Conservation (phyloP, 148 eudicot genomes). For the Diospyros kaki region DNA sequence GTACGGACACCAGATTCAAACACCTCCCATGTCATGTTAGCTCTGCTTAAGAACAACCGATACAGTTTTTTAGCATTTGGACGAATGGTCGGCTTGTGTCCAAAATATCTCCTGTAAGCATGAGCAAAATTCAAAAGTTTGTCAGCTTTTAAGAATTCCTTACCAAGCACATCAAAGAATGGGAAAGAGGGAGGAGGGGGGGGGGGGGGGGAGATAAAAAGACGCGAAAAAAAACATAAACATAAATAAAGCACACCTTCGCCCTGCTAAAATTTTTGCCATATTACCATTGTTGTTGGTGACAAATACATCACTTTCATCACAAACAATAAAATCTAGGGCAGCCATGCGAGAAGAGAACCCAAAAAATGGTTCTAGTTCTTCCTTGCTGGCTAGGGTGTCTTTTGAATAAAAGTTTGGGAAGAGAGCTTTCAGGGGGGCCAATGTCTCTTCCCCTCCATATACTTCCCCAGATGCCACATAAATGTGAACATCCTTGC, state of each 20-base stretch:
- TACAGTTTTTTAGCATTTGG: conserved; percentile 89
- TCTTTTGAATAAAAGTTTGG: conserved; percentile 91
- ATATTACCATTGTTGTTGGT: conserved; percentile 97
- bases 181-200: background rate
- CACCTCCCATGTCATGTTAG: conserved; percentile 88
- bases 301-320: conserved; percentile 96
- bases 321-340: conserved; percentile 90
- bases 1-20: conserved; percentile 59
- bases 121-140: background rate
- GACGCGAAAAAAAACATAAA: background rate
- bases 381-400: conserved; percentile 77
- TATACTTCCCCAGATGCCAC: conserved; percentile 98
- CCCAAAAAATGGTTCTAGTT: conserved; percentile 63
- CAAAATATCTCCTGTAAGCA: conserved; percentile 80
- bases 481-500: conserved; percentile 73
- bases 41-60: conserved; percentile 52
- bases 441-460: conserved; percentile 83
- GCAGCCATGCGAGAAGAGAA: conserved; percentile 99
- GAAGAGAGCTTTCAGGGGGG: conserved; percentile 83
- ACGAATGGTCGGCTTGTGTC: conserved; percentile 95
- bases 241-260: conserved; percentile 49
- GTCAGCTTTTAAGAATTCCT: background rate
- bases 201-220: no score
- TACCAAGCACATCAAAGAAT: background rate
- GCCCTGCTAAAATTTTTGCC: conserved; percentile 96